Percentiles rank a stretch among this genome's conserved stretches.
phyloP scores from a whole-genome alignment of 208 protist species.

The Acanthamoeba rhysodes region DNA sequence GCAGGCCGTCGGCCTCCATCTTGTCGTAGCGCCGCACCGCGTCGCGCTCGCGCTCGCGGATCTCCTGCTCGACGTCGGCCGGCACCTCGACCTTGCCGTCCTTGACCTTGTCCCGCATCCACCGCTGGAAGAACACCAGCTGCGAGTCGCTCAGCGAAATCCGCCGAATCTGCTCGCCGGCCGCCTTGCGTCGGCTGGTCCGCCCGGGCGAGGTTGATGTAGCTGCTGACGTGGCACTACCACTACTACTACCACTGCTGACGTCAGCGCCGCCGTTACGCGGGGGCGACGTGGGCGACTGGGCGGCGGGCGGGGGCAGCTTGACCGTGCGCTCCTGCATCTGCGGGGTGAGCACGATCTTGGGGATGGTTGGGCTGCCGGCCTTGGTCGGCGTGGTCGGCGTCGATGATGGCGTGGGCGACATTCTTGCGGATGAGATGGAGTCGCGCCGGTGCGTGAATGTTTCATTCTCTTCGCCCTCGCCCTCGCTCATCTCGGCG shows the following conservation, averaged over 20 bases:
- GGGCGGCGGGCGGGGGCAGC: neutral
- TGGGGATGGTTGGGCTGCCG: neutral
- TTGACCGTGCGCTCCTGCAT: neutral
- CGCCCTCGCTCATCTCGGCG: slow-evolving; percentile 24
- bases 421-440: neutral
- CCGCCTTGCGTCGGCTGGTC: neutral
- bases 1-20: neutral
- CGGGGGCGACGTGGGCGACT: neutral
- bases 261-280: neutral
- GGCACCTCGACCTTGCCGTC: slow-evolving; percentile 27
- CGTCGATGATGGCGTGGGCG: neutral
- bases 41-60: slow-evolving; percentile 13
- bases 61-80: slow-evolving; percentile 22
- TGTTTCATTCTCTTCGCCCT: neutral
- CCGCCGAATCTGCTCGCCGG: neutral
- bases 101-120: neutral
- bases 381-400: neutral
- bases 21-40: neutral
- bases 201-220: neutral
- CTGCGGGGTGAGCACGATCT: neutral
- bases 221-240: neutral
- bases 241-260: neutral
- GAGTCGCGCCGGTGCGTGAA: neutral
- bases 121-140: slow-evolving; percentile 28
- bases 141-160: slow-evolving; percentile 25